phyloP scores from a whole-genome alignment of 1,284 basidiomycete species.

The Ceratobasidium sp. region DNA sequence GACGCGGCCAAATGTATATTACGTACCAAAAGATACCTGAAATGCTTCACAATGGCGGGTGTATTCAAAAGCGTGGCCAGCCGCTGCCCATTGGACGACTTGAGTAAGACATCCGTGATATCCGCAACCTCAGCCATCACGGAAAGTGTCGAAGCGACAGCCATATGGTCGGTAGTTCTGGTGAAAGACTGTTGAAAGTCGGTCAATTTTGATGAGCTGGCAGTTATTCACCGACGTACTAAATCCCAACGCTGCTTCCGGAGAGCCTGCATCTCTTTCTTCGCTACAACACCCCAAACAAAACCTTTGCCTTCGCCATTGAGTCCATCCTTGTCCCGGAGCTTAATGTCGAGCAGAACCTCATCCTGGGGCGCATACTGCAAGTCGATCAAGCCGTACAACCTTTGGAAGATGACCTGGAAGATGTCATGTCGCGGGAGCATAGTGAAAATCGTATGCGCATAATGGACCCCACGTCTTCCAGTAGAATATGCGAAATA shows the following conservation, averaged over 20 bases:
- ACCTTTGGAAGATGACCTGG: slow-evolving; percentile 66
- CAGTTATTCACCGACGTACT: slow-evolving; percentile 56
- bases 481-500: slow-evolving; percentile 86
- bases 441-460: slow-evolving; percentile 79
- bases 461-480: slow-evolving; percentile 70
- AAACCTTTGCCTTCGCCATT: slow-evolving; percentile 56
- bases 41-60: slow-evolving; percentile 70
- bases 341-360: slow-evolving; percentile 75
- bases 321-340: slow-evolving; percentile 54
- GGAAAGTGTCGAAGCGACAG: slow-evolving; percentile 64
- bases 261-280: slow-evolving; percentile 72
- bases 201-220: slow-evolving; percentile 6
- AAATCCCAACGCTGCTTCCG: slow-evolving; percentile 82
- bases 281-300: slow-evolving; percentile 82
- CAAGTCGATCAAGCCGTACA: slow-evolving; percentile 71
- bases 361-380: slow-evolving; percentile 71
- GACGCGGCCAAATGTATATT: not conserved
- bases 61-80: slow-evolving; percentile 66
- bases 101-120: slow-evolving; percentile 77
- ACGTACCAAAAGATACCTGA: slow-evolving; percentile 72
- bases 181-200: slow-evolving; percentile 57
- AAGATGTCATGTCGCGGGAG: slow-evolving; percentile 81
- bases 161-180: slow-evolving; percentile 70
- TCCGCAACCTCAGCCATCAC: slow-evolving; percentile 85
- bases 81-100: slow-evolving; percentile 61